Base-by-base conservation (phyloP, 2,329 filamentous ascomycete genomes). In the Trichoderma citrinoviride region DNA sequence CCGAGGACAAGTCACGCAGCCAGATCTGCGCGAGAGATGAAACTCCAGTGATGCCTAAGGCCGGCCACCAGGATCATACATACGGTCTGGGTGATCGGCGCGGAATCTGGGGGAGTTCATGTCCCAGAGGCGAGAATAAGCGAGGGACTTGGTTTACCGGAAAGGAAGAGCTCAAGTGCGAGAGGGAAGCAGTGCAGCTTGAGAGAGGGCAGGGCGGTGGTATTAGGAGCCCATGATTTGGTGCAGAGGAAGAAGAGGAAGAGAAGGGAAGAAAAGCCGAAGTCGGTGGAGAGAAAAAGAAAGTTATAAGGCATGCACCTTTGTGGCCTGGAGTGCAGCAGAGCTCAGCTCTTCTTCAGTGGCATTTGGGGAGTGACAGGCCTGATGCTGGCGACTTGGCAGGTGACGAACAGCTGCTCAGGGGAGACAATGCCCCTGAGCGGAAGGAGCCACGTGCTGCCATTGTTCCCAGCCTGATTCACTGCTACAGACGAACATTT, bases 51-150 rank as follows among this genome's bases (percentile, higher is more conserved):
- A 50, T 44, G 57, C 49, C 49, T 65, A 64, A 19, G 23, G 15
- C 10, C 50, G 41, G 41, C 61, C 65, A 33, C 65, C 65, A 65
- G 65, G 65, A 52, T 66, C 65, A 50, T 64, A 50, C 61, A 60
- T 64, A 55, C 54, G 65, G 54, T 44, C 55, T 19, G 41, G 50
- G 41, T 15, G 55, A 8, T 65, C 47, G 41, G 49, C 41, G 46
- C 49, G 17, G 52, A 58, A 62, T 41, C 47, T 52, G 52, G 46
- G 54, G 29, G 43, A 46, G 56, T 55, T 66, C 65, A 66, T 66
- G 21, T 65, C 63, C 63, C 63, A 43, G 41, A 60, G 65, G 56
- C 52, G 40, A 54, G 37, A 29, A 29, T 27, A 52, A 64, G 64
- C 46, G 37, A 64, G 46, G 43, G 15, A 33, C n/a, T 49, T 52